phyloP scores from a whole-genome alignment of 2,329 filamentous ascomycete species.

The Myriosclerotinia curreyana region DNA sequence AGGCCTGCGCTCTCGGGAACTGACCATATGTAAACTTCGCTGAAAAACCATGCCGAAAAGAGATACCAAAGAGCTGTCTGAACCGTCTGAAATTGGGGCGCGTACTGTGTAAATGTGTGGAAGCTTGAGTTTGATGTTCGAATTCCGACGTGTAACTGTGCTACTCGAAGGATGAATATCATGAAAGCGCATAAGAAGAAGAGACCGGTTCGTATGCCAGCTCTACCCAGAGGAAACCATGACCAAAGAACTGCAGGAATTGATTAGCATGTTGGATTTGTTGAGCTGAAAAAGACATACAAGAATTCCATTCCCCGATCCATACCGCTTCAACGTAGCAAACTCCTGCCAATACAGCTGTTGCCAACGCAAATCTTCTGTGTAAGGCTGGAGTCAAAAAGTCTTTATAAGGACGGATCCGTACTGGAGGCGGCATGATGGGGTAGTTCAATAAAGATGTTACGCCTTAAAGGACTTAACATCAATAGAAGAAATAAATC shows the following conservation, averaged over 20 bases:
- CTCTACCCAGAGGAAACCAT: slow-evolving; percentile 77
- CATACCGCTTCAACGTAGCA: slow-evolving; percentile 72
- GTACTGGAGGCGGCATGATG: slow-evolving; percentile 37
- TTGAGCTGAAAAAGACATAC: slow-evolving; percentile 38
- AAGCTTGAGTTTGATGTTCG: slow-evolving; percentile 68
- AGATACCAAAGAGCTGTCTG: slow-evolving; percentile 74
- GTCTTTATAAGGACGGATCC: slow-evolving; percentile 53
- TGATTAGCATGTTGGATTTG: slow-evolving; percentile 11
- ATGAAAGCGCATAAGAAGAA: slow-evolving; percentile 74
- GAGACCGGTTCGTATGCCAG: slow-evolving; percentile 69
- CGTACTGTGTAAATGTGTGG: slow-evolving; percentile 58
- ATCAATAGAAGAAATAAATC: slow-evolving; percentile 2
- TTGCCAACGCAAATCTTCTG: slow-evolving; percentile 77
- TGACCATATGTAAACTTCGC: slow-evolving; percentile 76
- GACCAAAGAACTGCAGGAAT: slow-evolving; percentile 68
- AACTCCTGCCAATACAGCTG: slow-evolving; percentile 63
- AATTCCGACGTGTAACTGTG: slow-evolving; percentile 72
- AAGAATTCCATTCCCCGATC: slow-evolving; percentile 65
- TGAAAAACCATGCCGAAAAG: slow-evolving; percentile 75
- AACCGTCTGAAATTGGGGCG: slow-evolving; percentile 54
- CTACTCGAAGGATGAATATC: slow-evolving; percentile 81
- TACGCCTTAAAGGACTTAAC: slow-evolving; percentile 1
- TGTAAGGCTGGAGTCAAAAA: slow-evolving; percentile 88
- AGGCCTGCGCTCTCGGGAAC: slow-evolving; percentile 59
- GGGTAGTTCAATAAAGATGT: slow-evolving; percentile 5